These are phyloP conservation scores for Colletotrichum navitas DNA, from an alignment of 2,329 filamentous ascomycete genomes.

Conservation along the genomic window DNA sequence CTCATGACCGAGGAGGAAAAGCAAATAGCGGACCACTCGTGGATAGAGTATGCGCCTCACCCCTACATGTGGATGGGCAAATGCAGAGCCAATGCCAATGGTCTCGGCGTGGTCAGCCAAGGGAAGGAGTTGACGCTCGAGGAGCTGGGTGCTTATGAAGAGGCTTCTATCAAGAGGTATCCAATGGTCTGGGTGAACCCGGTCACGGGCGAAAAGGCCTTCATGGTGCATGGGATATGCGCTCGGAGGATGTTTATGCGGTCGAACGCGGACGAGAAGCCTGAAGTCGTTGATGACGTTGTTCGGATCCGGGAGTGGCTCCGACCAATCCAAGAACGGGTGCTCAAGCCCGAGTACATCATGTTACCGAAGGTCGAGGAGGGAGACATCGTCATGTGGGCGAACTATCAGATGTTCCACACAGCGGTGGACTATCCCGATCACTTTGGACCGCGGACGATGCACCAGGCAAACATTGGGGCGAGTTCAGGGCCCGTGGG, in stretches of 20 bases:
- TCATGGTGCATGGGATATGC: conserved; percentile 58
- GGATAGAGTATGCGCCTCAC: conserved; percentile 60
- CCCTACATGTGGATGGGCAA: conserved; percentile 59
- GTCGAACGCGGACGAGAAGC: conserved; percentile 49
- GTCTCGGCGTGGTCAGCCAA: conserved; percentile 55
- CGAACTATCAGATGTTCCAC: conserved; percentile 58
- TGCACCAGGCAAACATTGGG: conserved; percentile 61
- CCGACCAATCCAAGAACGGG: conserved; percentile 53
- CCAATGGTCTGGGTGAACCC: conserved; percentile 63
- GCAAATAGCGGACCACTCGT: conserved; percentile 56
- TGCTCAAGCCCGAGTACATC: conserved; percentile 58
- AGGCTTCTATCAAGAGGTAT: conserved; percentile 55
- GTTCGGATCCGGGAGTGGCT: conserved; percentile 53
- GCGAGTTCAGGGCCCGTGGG: conserved; percentile 43
- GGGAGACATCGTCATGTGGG: conserved; percentile 60
- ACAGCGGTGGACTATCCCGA: conserved; percentile 59
- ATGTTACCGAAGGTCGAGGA: conserved; percentile 55
- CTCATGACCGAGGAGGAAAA: conserved; percentile 58
- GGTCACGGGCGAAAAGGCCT: conserved; percentile 55
- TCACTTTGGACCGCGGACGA: conserved; percentile 53
- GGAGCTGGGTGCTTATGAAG: conserved; percentile 53
- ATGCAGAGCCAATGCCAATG: conserved; percentile 55
- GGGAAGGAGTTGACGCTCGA: conserved; percentile 54
- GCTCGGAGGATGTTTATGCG: conserved; percentile 55
- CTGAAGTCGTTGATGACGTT: conserved; percentile 54